These are phyloP conservation scores for Ceratopteris richardii DNA, from an alignment of 75 land plant species.

Conservation along the genomic window DNA sequence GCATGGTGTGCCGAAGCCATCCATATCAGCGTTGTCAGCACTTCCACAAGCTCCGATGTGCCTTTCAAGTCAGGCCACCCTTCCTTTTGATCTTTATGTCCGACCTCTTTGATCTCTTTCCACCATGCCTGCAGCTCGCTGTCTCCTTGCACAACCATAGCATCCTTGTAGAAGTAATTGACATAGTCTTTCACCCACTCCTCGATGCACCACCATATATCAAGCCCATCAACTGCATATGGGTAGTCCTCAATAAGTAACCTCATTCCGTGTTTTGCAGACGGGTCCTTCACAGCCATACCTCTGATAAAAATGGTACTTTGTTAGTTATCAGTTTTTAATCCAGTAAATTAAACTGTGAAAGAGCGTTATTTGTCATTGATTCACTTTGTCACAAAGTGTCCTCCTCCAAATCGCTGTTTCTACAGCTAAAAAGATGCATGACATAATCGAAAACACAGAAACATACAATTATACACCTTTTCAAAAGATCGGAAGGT, in stretches of 20 bases:
- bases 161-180: conserved; percentile 40
- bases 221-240: too few species aligned
- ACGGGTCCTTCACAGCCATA: conserved; percentile 39
- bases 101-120: conserved; percentile 39
- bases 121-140: conserved; percentile 69
- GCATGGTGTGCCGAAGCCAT: conserved; percentile 62
- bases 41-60: conserved; percentile 19
- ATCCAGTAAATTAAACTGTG: too few species aligned
- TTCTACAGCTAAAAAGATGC: too few species aligned
- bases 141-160: conserved; percentile 30
- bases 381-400: too few species aligned
- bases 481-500: conserved; percentile 50
- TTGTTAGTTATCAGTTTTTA: too few species aligned
- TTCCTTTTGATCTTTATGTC: conserved; percentile 66
- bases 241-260: too few species aligned
- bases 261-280: conserved; percentile 22
- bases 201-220: conserved; percentile 59
- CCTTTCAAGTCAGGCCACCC: conserved; percentile 55
- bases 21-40: conserved; percentile 62
- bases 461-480: too few species aligned
- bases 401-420: too few species aligned
- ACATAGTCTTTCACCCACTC: conserved; percentile 57
- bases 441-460: too few species aligned
- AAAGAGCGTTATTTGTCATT: too few species aligned
- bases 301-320: conserved; percentile 39